Conservation (phyloP, 1,139 yeast species). For the Diutina siamensis region DNA sequence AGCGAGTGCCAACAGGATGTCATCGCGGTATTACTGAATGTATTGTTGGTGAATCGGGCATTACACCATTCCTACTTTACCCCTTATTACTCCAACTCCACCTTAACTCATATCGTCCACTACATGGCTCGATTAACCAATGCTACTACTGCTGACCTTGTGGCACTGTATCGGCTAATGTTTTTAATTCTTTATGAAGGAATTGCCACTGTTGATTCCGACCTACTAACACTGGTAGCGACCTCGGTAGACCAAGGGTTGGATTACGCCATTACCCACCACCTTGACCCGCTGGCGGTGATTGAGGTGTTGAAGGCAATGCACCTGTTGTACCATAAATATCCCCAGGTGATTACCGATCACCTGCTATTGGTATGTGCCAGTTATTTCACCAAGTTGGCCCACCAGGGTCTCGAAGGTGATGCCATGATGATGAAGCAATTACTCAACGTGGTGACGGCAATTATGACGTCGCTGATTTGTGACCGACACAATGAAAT, state of each 20-base stretch:
- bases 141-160: neutral
- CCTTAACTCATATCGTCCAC: neutral
- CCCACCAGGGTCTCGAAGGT: neutral
- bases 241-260: neutral
- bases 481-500: neutral
- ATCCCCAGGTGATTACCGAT: neutral
- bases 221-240: neutral
- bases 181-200: neutral
- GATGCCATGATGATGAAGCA: neutral
- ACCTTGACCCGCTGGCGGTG: constrained; percentile 5
- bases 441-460: neutral
- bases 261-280: neutral
- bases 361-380: neutral
- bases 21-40: neutral
- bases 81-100: neutral
- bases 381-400: neutral
- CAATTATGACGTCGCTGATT: neutral
- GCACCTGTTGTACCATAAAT: constrained; percentile 2
- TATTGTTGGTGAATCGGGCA: constrained; percentile 3
- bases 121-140: neutral
- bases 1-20: neutral
- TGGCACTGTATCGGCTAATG: neutral
- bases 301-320: constrained; percentile 3
- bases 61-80: neutral
- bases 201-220: neutral